These are phyloP conservation scores for Petasospora rhodanensis DNA, from an alignment of 1,139 yeast species.

Conservation along the genomic window DNA sequence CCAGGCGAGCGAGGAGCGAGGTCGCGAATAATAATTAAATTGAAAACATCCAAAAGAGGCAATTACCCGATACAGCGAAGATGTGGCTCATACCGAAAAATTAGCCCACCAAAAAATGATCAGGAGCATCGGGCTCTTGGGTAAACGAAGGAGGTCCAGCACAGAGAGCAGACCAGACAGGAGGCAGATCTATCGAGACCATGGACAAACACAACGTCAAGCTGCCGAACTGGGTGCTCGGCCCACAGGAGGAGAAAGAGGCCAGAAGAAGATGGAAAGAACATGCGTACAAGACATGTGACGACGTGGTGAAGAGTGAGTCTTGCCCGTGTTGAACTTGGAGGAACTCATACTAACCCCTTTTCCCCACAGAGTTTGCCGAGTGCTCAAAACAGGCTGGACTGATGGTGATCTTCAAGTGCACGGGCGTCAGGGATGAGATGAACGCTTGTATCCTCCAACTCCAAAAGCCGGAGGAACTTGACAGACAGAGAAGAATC, in stretches of 20 bases:
- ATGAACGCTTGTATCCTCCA: slow-evolving; percentile 69
- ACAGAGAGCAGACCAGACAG: no score
- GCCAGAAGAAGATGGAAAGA: slow-evolving; percentile 76
- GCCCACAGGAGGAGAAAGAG: slow-evolving; percentile 82
- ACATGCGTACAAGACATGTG: slow-evolving; percentile 69
- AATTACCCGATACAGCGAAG: not conserved
- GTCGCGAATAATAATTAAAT: no score
- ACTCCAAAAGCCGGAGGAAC: slow-evolving; percentile 61
- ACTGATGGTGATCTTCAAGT: slow-evolving; percentile 51
- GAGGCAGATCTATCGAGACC: not conserved
- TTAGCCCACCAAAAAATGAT: not conserved
- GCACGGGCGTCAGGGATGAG: slow-evolving; percentile 53
- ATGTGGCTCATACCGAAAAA: not conserved
- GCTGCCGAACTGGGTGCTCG: slow-evolving; percentile 78
- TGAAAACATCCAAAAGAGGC: slow-evolving; percentile 1
- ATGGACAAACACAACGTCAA: slow-evolving; percentile 26
- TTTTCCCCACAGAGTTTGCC: slow-evolving; percentile 34
- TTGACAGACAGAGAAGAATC: slow-evolving; percentile 68
- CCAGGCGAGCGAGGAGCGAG: no score
- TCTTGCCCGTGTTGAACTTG: slow-evolving; percentile 15
- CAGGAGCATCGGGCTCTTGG: no score
- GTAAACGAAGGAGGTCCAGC: no score
- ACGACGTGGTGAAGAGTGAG: slow-evolving; percentile 53
- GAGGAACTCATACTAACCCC: slow-evolving; percentile 3
- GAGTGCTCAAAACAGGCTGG: slow-evolving; percentile 52